Percentiles rank a stretch among this genome's conserved stretches.
Evolutionary conservation across 768 basidiomycete genomes (phyloP).

Genomic region (Hericium alpestre): DNA sequence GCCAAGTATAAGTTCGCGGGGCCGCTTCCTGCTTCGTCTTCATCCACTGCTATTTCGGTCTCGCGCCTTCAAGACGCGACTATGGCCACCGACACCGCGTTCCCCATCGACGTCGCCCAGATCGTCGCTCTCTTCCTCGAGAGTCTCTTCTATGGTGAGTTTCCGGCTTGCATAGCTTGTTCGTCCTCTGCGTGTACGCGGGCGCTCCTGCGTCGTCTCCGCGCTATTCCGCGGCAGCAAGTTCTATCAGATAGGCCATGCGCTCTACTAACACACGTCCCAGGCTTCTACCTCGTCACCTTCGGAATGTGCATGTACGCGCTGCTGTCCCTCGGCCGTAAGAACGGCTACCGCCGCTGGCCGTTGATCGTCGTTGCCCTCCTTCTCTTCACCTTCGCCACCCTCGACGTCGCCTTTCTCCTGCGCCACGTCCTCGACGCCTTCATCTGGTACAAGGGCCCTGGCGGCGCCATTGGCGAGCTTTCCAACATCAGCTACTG

Average conservation of each 20-base stretch:
- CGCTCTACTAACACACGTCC: not conserved
- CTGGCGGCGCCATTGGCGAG: conserved; percentile 20
- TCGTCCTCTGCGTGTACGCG: too few species aligned
- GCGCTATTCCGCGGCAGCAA: too few species aligned
- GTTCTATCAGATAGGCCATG: too few species aligned
- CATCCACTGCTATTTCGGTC: too few species aligned
- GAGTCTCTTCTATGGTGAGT: conserved; percentile 11
- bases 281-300: conserved; percentile 10
- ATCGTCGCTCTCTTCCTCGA: conserved; percentile 11
- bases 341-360: conserved; percentile 16
- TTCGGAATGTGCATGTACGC: conserved; percentile 22
- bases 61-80: too few species aligned
- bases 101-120: not conserved
- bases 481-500: conserved; percentile 27
- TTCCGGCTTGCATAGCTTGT: not conserved
- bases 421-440: conserved; percentile 32
- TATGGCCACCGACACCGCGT: not conserved
- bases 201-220: too few species aligned
- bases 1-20: too few species aligned
- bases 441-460: conserved; percentile 25
- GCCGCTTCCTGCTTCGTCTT: too few species aligned
- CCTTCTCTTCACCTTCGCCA: conserved; percentile 29
- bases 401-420: conserved; percentile 29
- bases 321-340: conserved; percentile 21
- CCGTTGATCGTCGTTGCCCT: conserved; percentile 28